phyloP scores from a whole-genome alignment of 345 rosid species.

The Cardamine chenopodiifolia region DNA sequence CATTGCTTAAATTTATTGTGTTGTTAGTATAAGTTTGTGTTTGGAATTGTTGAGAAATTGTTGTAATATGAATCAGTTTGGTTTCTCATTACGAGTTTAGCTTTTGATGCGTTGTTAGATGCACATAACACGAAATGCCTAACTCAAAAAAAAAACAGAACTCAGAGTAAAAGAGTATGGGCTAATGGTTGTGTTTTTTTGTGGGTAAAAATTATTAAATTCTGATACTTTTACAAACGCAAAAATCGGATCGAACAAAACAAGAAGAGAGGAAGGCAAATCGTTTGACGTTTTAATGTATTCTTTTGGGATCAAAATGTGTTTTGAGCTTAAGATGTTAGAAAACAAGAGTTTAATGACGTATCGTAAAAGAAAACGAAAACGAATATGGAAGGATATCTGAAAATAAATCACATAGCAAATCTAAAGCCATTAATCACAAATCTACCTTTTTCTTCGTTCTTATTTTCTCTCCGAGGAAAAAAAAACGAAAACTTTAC shows the following conservation, averaged over 20 bases:
- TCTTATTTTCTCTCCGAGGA: neutral
- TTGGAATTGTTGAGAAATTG: conserved; percentile 30
- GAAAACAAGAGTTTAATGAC: neutral
- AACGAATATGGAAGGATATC: neutral
- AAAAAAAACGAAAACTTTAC: conserved; percentile 23
- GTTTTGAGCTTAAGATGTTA: neutral
- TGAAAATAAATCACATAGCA: neutral
- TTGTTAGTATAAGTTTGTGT: conserved; percentile 22
- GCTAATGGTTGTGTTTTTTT: too few species aligned
- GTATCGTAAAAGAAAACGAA: neutral
- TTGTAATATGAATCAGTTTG: conserved; percentile 30
- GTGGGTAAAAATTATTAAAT: too few species aligned
- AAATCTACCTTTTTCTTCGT: neutral
- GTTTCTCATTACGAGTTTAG: neutral
- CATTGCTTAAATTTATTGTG: too few species aligned
- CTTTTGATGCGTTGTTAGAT: neutral
- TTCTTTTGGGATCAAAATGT: neutral
- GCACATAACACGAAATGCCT: conserved; percentile 36
- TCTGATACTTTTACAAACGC: neutral
- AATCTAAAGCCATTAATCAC: neutral
- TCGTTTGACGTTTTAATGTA: neutral
- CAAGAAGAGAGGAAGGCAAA: neutral
- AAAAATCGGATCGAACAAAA: neutral
- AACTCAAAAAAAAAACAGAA: neutral
- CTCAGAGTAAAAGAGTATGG: too few species aligned